A percentile compares a stretch with the other conserved stretches of the same genome.
phyloP scores from a whole-genome alignment of 495 filamentous ascomycete genomes.

The Lepraria neglecta region DNA sequence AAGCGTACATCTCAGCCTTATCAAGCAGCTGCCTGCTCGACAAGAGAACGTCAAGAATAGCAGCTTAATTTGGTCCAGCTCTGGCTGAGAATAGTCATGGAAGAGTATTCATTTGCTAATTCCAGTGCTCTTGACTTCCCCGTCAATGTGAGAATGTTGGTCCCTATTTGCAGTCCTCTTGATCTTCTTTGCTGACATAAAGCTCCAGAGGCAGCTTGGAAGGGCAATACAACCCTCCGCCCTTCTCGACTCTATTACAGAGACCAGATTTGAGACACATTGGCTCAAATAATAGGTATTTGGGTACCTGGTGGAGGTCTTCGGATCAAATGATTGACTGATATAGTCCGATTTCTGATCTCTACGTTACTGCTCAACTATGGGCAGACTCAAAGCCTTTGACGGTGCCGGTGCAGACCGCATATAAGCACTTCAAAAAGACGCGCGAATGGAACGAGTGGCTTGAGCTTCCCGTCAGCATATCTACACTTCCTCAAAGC shows the following conservation, averaged over 20 bases:
- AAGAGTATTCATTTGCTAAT: conserved; percentile 88
- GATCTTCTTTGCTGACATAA: conserved; percentile 13
- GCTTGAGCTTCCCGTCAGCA: conserved; percentile 77
- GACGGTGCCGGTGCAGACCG: conserved; percentile 83
- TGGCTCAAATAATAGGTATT: conserved; percentile 64
- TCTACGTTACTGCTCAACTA: conserved; percentile 86
- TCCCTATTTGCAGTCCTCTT: conserved; percentile 5
- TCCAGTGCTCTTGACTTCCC: conserved; percentile 72
- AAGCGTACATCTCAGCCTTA: background rate
- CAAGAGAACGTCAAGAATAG: too few species aligned
- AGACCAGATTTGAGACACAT: conserved; percentile 74
- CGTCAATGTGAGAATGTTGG: conserved; percentile 76
- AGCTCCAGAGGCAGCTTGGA: conserved; percentile 69
- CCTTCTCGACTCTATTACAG: conserved; percentile 69
- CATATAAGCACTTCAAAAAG: conserved; percentile 80
- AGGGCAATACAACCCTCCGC: conserved; percentile 71
- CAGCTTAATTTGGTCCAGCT: too few species aligned
- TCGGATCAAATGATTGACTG: conserved; percentile 4
- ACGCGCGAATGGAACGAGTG: conserved; percentile 91
- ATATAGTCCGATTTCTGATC: conserved; percentile 64
- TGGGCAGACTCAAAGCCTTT: conserved; percentile 95
- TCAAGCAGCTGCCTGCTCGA: background rate
- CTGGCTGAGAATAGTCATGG: conserved; percentile 49
- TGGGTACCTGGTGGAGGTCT: background rate
- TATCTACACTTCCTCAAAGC: conserved; percentile 69